These are phyloP conservation scores for Simplicillium sp. DNA, from an alignment of 2,329 filamentous ascomycete genomes.

Conservation along the genomic window DNA sequence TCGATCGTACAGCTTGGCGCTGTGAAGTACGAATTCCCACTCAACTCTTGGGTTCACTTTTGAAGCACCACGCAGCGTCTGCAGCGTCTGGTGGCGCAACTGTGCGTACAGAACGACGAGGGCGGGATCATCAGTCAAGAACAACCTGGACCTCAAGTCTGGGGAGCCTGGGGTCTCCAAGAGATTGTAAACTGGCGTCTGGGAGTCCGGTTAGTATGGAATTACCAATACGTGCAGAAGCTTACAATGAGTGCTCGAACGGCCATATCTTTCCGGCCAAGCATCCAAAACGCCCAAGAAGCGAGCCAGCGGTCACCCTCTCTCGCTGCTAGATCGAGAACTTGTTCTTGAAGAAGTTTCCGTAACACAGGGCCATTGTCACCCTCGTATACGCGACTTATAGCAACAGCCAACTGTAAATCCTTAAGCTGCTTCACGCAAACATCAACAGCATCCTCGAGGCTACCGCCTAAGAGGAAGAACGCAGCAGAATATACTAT, in stretches of 20 bases:
- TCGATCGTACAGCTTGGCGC: conserved; percentile 71
- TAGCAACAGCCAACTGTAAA: conserved; percentile 78
- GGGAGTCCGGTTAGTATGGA: background rate
- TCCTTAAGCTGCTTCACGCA: conserved; percentile 83
- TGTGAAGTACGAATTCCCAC: conserved; percentile 84
- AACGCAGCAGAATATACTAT: conserved; percentile 90
- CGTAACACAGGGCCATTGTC: conserved; percentile 67
- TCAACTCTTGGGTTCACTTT: conserved; percentile 71
- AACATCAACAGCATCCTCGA: conserved; percentile 78
- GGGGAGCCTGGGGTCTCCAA: conserved; percentile 59
- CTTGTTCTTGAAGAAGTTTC: conserved; percentile 67
- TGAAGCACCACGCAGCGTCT: conserved; percentile 76
- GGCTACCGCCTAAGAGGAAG: conserved; percentile 79
- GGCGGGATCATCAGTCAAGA: conserved; percentile 83
- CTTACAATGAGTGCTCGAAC: conserved; percentile 73
- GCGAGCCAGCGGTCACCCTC: conserved; percentile 90
- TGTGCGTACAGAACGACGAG: conserved; percentile 82
- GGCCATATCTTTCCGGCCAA: conserved; percentile 72
- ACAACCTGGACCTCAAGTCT: conserved; percentile 65
- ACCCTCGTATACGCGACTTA: conserved; percentile 80
- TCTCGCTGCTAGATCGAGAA: conserved; percentile 66
- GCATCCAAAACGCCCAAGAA: conserved; percentile 92
- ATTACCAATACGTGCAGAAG: conserved; percentile 5
- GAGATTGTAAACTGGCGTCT: conserved; percentile 72
- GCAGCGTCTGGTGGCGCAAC: conserved; percentile 69